Percentiles rank a stretch among this genome's conserved stretches.
Conservation (phyloP, 208 protist species). For the Porcisia hertigi region DNA sequence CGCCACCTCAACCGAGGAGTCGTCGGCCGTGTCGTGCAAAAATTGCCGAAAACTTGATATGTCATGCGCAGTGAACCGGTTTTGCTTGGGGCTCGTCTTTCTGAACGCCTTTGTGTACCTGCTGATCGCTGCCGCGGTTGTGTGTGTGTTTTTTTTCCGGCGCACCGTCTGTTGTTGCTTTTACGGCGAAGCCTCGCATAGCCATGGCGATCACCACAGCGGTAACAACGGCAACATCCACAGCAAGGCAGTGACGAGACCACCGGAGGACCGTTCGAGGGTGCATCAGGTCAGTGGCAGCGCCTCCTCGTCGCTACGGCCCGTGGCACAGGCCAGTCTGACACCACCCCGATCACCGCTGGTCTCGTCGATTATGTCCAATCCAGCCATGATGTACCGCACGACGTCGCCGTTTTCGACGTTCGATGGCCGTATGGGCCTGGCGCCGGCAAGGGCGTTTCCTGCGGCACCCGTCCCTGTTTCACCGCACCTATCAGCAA, state of each 20-base stretch:
- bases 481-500: conserved; percentile 2
- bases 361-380: background rate
- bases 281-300: background rate
- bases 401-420: background rate
- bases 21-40: conserved; percentile 19
- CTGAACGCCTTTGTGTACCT: conserved; percentile 25
- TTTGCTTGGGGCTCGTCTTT: conserved; percentile 28
- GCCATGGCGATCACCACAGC: background rate
- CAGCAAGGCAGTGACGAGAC: background rate
- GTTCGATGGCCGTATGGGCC: background rate
- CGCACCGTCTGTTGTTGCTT: conserved; percentile 33
- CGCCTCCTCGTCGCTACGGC: background rate
- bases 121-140: conserved; percentile 14
- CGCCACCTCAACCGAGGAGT: conserved; percentile 4
- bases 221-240: background rate
- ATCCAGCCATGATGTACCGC: background rate
- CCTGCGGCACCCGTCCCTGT: conserved; percentile 4
- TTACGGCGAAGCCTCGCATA: background rate
- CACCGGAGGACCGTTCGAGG: background rate
- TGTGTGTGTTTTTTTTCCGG: conserved; percentile 32
- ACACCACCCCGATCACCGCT: background rate
- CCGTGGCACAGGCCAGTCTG: background rate
- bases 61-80: conserved; percentile 17
- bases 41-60: conserved; percentile 39
- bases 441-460: background rate